Conservation (phyloP, 2,329 filamentous ascomycete genomes). For the Colletotrichum tropicicola region DNA sequence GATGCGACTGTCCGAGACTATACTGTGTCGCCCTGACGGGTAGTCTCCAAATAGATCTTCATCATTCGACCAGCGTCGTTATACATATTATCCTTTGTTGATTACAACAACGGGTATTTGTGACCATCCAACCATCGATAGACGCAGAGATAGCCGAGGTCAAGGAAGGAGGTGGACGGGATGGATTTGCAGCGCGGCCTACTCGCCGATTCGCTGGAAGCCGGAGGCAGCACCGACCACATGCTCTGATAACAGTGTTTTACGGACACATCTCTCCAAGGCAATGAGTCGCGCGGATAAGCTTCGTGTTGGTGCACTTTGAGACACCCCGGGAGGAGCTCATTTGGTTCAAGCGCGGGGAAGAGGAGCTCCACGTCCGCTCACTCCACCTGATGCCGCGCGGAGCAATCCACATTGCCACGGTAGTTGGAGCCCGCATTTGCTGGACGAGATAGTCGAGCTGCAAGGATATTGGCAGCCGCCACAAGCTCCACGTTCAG, state of each 20-base stretch:
- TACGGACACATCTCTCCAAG: not conserved
- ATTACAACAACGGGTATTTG: not conserved
- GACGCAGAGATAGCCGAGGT: not conserved
- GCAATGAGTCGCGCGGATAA: conserved; percentile 3
- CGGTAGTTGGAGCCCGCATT: not conserved
- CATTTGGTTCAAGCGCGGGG: not conserved
- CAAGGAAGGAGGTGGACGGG: not conserved
- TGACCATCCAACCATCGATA: not conserved
- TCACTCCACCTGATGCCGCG: not conserved
- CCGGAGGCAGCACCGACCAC: not conserved
- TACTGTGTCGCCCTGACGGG: too few relatives aligned
- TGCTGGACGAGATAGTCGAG: not conserved
- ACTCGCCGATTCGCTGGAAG: not conserved
- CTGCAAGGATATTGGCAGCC: not conserved
- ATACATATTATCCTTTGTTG: too few relatives aligned
- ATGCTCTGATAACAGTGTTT: not conserved
- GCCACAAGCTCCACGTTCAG: conserved; percentile 5
- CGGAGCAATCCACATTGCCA: not conserved
- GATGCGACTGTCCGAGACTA: too few relatives aligned
- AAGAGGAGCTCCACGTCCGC: conserved; percentile 20
- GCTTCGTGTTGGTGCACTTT: not conserved
- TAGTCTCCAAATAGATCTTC: too few relatives aligned
- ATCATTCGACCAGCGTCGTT: too few relatives aligned
- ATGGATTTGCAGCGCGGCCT: not conserved
- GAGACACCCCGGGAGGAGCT: conserved; percentile 8